Evolutionary conservation across 2,329 filamentous ascomycete genomes (phyloP).

Genomic region (Amylocarpus encephaloides): DNA sequence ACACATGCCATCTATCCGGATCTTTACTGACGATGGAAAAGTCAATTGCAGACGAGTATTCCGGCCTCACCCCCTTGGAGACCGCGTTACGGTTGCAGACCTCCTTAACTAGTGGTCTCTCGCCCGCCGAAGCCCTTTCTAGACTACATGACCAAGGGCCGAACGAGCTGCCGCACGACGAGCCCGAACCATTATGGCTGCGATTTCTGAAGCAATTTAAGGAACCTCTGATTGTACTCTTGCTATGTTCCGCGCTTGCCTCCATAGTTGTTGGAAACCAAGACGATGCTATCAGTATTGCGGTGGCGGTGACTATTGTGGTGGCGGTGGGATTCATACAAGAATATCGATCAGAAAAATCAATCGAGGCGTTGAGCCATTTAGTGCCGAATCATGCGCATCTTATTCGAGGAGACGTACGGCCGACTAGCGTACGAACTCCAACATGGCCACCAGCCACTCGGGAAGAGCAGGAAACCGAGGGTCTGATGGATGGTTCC

Average conservation of each 20-base stretch:
- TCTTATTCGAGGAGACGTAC: constrained; percentile 58
- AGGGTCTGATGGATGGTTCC: constrained; percentile 20
- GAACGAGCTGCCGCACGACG: constrained; percentile 92
- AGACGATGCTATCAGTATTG: constrained; percentile 93
- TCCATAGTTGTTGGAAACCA: constrained; percentile 88
- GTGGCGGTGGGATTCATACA: constrained; percentile 95
- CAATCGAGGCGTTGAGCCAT: constrained; percentile 87
- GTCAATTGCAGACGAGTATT: constrained; percentile 50
- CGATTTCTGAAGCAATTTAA: constrained; percentile 96
- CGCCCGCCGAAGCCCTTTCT: constrained; percentile 71
- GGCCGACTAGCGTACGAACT: constrained; percentile 20
- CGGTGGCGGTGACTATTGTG: constrained; percentile 92
- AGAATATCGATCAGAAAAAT: constrained; percentile 96
- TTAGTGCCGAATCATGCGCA: constrained; percentile 94
- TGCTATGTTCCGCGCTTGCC: constrained; percentile 80
- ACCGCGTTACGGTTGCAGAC: constrained; percentile 72
- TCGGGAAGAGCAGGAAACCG: constrained; percentile 19
- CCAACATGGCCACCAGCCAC: constrained; percentile 44
- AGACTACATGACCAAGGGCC: constrained; percentile 76
- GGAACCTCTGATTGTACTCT: constrained; percentile 87
- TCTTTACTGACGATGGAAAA: constrained; percentile 8
- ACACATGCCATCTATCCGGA: no score
- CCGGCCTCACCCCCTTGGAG: constrained; percentile 68
- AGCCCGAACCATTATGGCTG: constrained; percentile 89
- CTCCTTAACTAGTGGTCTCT: constrained; percentile 76